Conservation (phyloP, 768 basidiomycete species). For the Suillus discolor region DNA sequence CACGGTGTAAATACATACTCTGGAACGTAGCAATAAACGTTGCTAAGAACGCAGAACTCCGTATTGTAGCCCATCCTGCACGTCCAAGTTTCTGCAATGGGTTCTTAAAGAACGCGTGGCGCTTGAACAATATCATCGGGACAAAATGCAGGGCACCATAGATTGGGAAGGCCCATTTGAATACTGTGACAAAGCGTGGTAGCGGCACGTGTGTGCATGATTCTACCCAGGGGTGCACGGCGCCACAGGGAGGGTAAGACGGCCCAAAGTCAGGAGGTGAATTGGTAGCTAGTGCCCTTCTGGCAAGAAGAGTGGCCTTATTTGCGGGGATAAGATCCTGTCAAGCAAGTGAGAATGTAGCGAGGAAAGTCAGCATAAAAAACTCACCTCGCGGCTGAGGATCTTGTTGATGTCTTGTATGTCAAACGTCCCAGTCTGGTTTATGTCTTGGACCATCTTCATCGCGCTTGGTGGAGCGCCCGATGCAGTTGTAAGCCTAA, state of each 20-base stretch:
- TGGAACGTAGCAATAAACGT: conserved; percentile 84
- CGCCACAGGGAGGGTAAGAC: conserved; percentile 60
- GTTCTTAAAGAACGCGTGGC: conserved; percentile 61
- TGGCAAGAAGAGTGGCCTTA: conserved; percentile 44
- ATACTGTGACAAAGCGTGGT: conserved; percentile 74
- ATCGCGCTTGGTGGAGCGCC: conserved; percentile 63
- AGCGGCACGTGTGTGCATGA: conserved; percentile 50
- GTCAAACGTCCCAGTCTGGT: conserved; percentile 59
- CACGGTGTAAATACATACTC: conserved; percentile 44
- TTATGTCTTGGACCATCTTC: conserved; percentile 60
- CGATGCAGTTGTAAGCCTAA: conserved; percentile 72
- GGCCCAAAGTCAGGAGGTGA: conserved; percentile 46
- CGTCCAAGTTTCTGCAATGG: conserved; percentile 67
- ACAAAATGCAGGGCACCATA: conserved; percentile 92
- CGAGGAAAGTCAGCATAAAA: background rate
- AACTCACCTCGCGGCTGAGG: conserved; percentile 48
- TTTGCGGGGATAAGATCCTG: conserved; percentile 61
- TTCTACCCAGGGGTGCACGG: conserved; percentile 75
- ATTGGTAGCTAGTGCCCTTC: conserved; percentile 40
- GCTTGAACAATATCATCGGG: conserved; percentile 82
- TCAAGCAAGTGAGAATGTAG: conserved; percentile 12
- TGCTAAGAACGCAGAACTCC: conserved; percentile 88
- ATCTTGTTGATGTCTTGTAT: conserved; percentile 58
- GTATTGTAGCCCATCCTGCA: conserved; percentile 69
- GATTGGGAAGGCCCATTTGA: conserved; percentile 79